Evolutionary conservation across 768 basidiomycete species (phyloP).

Genomic region (Lactifluus subvellereus): DNA sequence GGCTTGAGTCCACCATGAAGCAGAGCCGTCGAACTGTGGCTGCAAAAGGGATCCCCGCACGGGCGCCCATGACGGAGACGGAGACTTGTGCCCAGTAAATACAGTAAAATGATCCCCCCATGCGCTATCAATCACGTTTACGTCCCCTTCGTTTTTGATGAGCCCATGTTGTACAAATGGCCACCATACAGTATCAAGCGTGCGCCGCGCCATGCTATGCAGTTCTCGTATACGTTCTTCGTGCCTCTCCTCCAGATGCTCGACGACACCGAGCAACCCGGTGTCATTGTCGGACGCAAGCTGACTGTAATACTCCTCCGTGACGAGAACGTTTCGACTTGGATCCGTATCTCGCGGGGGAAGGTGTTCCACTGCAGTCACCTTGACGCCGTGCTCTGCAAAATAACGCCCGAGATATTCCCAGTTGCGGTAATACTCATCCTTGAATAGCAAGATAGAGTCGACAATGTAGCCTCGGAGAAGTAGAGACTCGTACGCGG

Average conservation of each 20-base stretch:
- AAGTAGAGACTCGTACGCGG: slow-evolving; percentile 85
- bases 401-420: slow-evolving; percentile 82
- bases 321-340: slow-evolving; percentile 42
- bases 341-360: slow-evolving; percentile 44
- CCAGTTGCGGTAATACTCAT: slow-evolving; percentile 82
- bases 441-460: slow-evolving; percentile 75
- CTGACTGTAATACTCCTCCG: slow-evolving; percentile 67
- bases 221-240: slow-evolving; percentile 61
- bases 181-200: slow-evolving; percentile 87
- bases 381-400: slow-evolving; percentile 56
- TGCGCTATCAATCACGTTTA: slow-evolving; percentile 91
- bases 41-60: slow-evolving; percentile 38
- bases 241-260: slow-evolving; percentile 61
- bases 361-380: slow-evolving; percentile 51
- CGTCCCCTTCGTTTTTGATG: slow-evolving; percentile 59
- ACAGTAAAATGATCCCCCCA: slow-evolving; percentile 81
- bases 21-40: slow-evolving; percentile 82
- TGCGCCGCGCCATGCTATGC: slow-evolving; percentile 69
- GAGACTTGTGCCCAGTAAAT: slow-evolving; percentile 36
- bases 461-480: slow-evolving; percentile 90
- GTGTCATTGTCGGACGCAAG: slow-evolving; percentile 36
- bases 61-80: slow-evolving; percentile 22
- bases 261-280: slow-evolving; percentile 43
- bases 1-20: slow-evolving; percentile 98
- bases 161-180: slow-evolving; percentile 91